These are phyloP conservation scores for Claviceps cyperi DNA, from an alignment of 2,329 filamentous ascomycete species.

Conservation along the genomic window DNA sequence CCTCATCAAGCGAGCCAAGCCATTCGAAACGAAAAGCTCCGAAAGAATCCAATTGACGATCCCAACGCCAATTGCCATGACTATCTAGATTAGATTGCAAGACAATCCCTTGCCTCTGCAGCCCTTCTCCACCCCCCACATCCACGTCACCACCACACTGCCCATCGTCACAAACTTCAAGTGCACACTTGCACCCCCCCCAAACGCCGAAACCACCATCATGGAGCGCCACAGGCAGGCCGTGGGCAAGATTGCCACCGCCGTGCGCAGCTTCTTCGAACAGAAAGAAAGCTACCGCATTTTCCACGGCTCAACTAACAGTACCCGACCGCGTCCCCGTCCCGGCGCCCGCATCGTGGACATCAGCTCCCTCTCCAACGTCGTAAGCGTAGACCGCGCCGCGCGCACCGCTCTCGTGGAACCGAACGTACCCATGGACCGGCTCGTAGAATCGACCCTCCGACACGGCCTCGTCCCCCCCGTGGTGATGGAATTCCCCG, in stretches of 20 bases:
- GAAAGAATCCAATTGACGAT: no score
- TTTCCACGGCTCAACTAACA: constrained; percentile 65
- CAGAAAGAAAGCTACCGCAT: constrained; percentile 51
- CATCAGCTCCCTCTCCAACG: constrained; percentile 48
- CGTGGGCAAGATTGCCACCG: constrained; percentile 31
- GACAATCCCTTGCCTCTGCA: no score
- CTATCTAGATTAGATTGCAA: no score
- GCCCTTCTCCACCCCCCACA: no score
- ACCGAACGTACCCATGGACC: constrained; percentile 64
- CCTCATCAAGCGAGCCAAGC: no score
- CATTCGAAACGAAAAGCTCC: no score
- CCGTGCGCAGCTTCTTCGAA: constrained; percentile 34
- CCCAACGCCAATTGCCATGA: no score
- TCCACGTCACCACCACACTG: no score
- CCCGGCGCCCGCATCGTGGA: constrained; percentile 32
- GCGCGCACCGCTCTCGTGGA: constrained; percentile 51
- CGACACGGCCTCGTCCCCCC: constrained; percentile 52
- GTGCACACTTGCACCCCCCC: no score
- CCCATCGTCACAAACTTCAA: no score
- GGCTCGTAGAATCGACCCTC: constrained; percentile 50
- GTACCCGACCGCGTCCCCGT: constrained; percentile 39
- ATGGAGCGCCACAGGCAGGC: constrained; percentile 38
- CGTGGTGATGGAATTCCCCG: constrained; percentile 64
- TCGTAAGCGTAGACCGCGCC: constrained; percentile 45
- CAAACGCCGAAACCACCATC: neutral